These are phyloP conservation scores for Mrakia frigida DNA, from an alignment of 768 basidiomycete species.

Conservation along the genomic window DNA sequence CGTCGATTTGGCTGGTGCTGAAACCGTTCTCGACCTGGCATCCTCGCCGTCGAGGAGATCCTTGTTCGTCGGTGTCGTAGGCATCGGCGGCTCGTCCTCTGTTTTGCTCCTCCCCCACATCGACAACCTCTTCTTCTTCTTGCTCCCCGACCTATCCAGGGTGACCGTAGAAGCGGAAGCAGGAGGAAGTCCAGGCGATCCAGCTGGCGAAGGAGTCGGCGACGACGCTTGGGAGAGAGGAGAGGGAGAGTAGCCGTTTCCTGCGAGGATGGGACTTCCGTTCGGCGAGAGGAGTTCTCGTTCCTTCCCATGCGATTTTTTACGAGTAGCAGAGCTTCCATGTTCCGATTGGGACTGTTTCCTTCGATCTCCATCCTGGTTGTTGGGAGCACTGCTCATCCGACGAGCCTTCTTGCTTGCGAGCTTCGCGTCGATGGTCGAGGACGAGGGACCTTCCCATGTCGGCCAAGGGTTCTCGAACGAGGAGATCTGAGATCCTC, in stretches of 20 bases:
- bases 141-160: conserved; percentile 3
- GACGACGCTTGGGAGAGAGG: conserved; percentile 16
- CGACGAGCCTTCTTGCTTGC: conserved; percentile 20
- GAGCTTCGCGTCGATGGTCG: neutral
- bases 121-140: conserved; percentile 17
- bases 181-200: neutral
- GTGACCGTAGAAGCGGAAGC: neutral
- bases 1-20: neutral
- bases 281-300: neutral
- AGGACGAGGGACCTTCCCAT: neutral
- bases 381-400: conserved; percentile 7
- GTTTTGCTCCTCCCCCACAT: conserved; percentile 7
- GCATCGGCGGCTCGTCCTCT: neutral
- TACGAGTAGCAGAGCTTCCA: neutral
- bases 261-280: neutral
- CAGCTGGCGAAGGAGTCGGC: neutral
- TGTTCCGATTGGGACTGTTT: neutral
- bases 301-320: neutral
- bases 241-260: neutral
- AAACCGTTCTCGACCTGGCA: neutral
- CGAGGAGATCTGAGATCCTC: conserved; percentile 6
- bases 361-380: neutral
- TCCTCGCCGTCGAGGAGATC: neutral
- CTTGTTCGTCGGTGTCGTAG: neutral
- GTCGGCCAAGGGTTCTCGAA: conserved; percentile 23